Conservation (phyloP, 768 basidiomycete genomes). For the Rhodotorula kratochvilovae region DNA sequence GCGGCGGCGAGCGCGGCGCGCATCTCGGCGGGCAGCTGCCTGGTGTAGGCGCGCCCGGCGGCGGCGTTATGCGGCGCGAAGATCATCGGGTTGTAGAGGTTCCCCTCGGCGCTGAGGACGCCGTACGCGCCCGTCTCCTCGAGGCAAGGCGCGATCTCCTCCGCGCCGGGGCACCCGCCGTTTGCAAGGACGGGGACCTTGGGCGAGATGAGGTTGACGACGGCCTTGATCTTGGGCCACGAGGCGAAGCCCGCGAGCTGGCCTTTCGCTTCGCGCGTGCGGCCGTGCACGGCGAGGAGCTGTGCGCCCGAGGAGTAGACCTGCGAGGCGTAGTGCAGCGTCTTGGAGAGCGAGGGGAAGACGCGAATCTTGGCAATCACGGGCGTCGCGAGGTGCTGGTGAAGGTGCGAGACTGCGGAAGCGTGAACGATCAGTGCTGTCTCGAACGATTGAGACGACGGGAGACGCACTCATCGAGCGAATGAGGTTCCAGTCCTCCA, state of each 20-base stretch:
- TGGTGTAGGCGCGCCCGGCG: slow-evolving; percentile 24
- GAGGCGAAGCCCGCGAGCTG: slow-evolving; percentile 51
- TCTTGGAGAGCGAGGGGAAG: slow-evolving; percentile 76
- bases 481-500: slow-evolving; percentile 92
- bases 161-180: slow-evolving; percentile 82
- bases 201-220: slow-evolving; percentile 73
- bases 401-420: slow-evolving; percentile 75
- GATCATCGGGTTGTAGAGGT: slow-evolving; percentile 84
- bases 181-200: slow-evolving; percentile 90
- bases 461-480: slow-evolving; percentile 62
- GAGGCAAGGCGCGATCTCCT: slow-evolving; percentile 76
- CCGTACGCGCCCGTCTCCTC: slow-evolving; percentile 81
- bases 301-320: slow-evolving; percentile 91
- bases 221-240: slow-evolving; percentile 70
- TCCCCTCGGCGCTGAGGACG: slow-evolving; percentile 88
- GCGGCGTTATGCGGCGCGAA: slow-evolving; percentile 48
- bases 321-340: slow-evolving; percentile 92
- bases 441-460: not conserved
- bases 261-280: slow-evolving; percentile 85
- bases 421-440: not conserved
- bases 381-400: slow-evolving; percentile 76
- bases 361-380: slow-evolving; percentile 96
- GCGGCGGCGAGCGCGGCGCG: slow-evolving; percentile 26
- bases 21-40: slow-evolving; percentile 32
- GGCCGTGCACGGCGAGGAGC: slow-evolving; percentile 88